Evolutionary conservation across 305 asterid genomes (phyloP).

Genomic region (Euphrasia arctica): DNA sequence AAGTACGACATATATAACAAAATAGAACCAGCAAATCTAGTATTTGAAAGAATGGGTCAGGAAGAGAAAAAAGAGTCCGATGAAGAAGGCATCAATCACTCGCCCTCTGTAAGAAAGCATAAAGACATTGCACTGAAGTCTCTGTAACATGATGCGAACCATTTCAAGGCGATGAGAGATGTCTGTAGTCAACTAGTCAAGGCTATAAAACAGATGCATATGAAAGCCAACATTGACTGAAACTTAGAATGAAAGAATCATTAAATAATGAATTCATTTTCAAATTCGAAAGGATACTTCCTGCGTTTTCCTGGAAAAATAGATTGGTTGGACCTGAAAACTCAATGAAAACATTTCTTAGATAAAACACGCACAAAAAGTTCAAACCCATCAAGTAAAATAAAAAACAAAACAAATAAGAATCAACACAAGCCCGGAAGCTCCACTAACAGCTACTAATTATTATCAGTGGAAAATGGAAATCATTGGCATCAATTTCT

Average conservation of each 20-base stretch:
- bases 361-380: neutral
- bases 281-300: conserved; percentile 78
- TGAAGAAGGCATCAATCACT: conserved; percentile 28
- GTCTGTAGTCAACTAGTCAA: conserved; percentile 62
- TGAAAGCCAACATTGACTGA: neutral
- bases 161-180: conserved; percentile 99
- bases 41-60: neutral
- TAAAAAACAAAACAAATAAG: neutral
- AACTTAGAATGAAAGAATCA: conserved; percentile 11
- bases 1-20: neutral
- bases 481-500: neutral
- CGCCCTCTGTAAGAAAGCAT: conserved; percentile 99
- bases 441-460: neutral
- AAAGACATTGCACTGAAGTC: conserved; percentile 85
- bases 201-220: conserved; percentile 32
- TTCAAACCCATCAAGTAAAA: neutral
- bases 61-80: neutral
- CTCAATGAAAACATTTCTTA: conserved; percentile 18
- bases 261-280: conserved; percentile 7
- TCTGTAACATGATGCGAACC: conserved; percentile 84
- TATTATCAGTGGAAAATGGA: neutral
- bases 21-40: neutral
- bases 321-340: conserved; percentile 95
- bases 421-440: conserved; percentile 4
- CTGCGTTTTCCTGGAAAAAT: conserved; percentile 99